A percentile compares a stretch with the other conserved stretches of the same genome.
These are phyloP conservation scores for Candida adriatica DNA, from an alignment of 805 yeast species.

Conservation along the genomic window DNA sequence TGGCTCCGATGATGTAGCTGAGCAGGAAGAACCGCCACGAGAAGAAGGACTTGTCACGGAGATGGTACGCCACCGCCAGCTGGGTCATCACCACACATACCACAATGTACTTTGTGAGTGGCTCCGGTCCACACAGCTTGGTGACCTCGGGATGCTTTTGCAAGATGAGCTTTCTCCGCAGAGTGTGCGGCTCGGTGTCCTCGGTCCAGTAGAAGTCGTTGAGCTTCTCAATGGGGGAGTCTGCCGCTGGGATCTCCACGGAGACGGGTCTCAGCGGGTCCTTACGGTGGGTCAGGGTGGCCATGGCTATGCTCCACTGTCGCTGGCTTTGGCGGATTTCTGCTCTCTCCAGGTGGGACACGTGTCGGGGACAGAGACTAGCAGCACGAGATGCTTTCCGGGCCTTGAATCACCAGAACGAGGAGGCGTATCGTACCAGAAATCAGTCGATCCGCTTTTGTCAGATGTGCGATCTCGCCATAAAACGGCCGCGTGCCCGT, in stretches of 20 bases:
- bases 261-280: slow-evolving; percentile 19
- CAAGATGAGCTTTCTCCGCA: slow-evolving; percentile 66
- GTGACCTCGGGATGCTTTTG: slow-evolving; percentile 73
- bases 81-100: slow-evolving; percentile 62
- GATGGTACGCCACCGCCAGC: slow-evolving; percentile 51
- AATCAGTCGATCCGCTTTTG: background rate
- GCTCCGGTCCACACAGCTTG: slow-evolving; percentile 80
- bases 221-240: slow-evolving; percentile 27
- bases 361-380: too few species aligned
- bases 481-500: too few species aligned
- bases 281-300: slow-evolving; percentile 24
- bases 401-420: too few species aligned
- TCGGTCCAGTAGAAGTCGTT: slow-evolving; percentile 81
- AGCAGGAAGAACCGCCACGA: slow-evolving; percentile 47
- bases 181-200: slow-evolving; percentile 73
- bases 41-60: slow-evolving; percentile 49
- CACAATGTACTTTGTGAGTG: slow-evolving; percentile 73
- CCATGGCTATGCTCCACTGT: too few species aligned
- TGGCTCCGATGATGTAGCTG: slow-evolving; percentile 81
- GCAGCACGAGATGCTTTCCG: too few species aligned
- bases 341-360: too few species aligned
- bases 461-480: too few species aligned
- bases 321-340: too few species aligned
- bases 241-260: slow-evolving; percentile 27
- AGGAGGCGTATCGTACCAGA: background rate